These are phyloP conservation scores for Dactylonectria macrodidyma DNA, from an alignment of 2,329 filamentous ascomycete species.

Conservation along the genomic window DNA sequence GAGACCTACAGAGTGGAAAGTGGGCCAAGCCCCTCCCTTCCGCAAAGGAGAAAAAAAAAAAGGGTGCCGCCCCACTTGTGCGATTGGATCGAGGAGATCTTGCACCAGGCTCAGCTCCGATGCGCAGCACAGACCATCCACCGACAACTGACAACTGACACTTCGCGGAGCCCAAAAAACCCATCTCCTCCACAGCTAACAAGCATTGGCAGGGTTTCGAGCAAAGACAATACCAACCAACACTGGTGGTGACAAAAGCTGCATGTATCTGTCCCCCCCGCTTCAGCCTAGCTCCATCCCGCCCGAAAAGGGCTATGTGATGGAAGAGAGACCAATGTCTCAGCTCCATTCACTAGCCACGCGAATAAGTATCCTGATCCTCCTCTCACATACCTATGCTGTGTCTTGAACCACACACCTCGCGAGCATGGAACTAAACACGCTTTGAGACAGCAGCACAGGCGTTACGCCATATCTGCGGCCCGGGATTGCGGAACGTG, in stretches of 20 bases:
- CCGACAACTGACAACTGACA: conserved; percentile 13
- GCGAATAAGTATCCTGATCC: background rate
- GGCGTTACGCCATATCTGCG: background rate
- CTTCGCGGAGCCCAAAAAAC: conserved; percentile 2
- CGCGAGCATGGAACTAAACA: background rate
- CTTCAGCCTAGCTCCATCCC: background rate
- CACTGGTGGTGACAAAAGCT: background rate
- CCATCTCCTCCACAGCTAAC: background rate
- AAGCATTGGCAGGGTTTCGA: background rate
- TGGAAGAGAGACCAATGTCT: background rate
- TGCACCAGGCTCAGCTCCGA: conserved; percentile 37
- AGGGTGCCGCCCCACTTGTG: conserved; percentile 19
- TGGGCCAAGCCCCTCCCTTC: background rate
- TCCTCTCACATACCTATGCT: background rate
- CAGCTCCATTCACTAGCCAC: background rate
- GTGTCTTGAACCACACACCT: background rate
- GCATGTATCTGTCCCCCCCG: background rate
- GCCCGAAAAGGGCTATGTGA: background rate
- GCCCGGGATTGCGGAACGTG: conserved; percentile 17
- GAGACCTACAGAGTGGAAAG: conserved; percentile 1
- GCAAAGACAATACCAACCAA: background rate
- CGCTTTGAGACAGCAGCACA: background rate
- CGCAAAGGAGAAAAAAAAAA: background rate
- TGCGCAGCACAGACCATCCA: conserved; percentile 41
- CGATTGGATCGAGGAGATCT: conserved; percentile 43